Evolutionary conservation across 257 asterid species (phyloP), one percentile per base, ranked within the genome.

Genomic region (Solanum tarapatanum): DNA sequence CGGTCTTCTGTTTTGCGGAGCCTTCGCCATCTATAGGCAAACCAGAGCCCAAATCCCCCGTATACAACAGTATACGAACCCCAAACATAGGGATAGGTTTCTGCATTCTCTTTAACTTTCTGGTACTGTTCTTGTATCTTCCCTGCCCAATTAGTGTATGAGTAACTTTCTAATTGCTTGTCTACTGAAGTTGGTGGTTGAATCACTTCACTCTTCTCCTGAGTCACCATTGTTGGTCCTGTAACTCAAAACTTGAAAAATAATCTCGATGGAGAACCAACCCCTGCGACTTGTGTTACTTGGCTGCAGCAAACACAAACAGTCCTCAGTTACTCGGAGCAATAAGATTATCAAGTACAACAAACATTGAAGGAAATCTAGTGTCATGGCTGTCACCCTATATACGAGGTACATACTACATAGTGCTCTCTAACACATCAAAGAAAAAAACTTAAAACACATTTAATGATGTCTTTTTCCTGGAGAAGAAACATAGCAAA

Each of bases 21-120:
- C 89, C 60, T 90, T 92, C 95, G 93, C 94, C 93, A 94, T 90
- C 97, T 94, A 89, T 94, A 95, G 35, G 95, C 87, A 68, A 94
- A 70, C 99, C 98, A 95, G 28, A 94, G 88, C 23, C 98, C 96
- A 64, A 96, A 90, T 64, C 93, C 94, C 41, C 99, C 98, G 23
- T 94, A 96, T 0, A 94, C 98, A 58, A 94, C 91, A 51, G 91
- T 89, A 70, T 96, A 96, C 4, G 99, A 96, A 73, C 92, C 97
- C 98, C 98, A 97, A 17, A 97, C 99, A 41, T 94, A 97, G 7
- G 99, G 99, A 75, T 94, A 96, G 1, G 98, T 88, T 88, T 94
- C 94, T 75, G 98, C 98, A 91, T 96, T 91, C 84, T 91, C 95
- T 87, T 90, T 95, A 26, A 92, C 90, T 84, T 87, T 94, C 39